A percentile compares a stretch with the other conserved stretches of the same genome.
phyloP scores from a whole-genome alignment of 192 early-diverging fungal genomes.

The Podila verticillata region DNA sequence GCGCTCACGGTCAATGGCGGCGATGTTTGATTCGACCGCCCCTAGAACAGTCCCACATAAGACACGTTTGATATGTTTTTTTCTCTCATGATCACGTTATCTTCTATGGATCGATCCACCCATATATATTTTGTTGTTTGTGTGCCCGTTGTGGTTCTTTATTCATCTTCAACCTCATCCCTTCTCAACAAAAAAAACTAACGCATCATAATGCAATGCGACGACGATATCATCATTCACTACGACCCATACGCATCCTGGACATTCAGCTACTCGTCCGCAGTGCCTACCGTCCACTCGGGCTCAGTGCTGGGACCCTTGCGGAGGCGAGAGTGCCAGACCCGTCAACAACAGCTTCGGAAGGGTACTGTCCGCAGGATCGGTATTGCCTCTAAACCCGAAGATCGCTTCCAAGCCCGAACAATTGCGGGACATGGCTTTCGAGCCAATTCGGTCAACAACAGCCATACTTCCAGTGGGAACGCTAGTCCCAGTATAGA shows the following conservation, averaged over 20 bases:
- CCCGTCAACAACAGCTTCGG: conserved; percentile 41
- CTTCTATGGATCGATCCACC: no score
- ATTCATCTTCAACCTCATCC: no score
- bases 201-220: not conserved
- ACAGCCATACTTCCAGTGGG: no score
- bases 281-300: not conserved
- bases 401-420: conserved; percentile 4
- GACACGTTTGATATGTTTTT: not conserved
- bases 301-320: conserved; percentile 17
- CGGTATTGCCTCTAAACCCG: conserved; percentile 9
- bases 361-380: conserved; percentile 20
- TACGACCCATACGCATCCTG: not conserved
- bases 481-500: no score
- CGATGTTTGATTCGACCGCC: no score
- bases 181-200: not conserved
- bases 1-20: no score
- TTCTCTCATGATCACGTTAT: not conserved
- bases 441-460: not conserved
- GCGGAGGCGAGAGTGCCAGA: conserved; percentile 35
- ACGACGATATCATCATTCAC: not conserved
- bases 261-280: conserved; percentile 11
- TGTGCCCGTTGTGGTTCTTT: no score
- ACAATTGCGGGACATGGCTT: not conserved
- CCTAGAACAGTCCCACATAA: no score
- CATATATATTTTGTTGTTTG: no score